Base-by-base conservation (phyloP, 225 moss, liverwort and hornwort species). In the Pseudisothecium myosuroides region DNA sequence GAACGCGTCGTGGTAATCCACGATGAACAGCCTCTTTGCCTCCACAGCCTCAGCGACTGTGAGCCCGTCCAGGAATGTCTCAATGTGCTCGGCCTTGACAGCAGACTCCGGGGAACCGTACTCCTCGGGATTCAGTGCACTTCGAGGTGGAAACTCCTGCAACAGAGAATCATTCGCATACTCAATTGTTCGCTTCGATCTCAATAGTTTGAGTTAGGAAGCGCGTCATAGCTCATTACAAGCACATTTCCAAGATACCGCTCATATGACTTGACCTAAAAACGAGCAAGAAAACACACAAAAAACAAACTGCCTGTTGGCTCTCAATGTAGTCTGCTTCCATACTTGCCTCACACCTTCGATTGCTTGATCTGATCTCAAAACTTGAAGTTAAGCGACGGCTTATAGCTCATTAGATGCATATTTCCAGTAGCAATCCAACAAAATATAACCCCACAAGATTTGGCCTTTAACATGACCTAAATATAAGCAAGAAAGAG, bases 1-100 rank as follows among this genome's bases (percentile, higher is more conserved):
- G 90, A 85, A 94, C 32, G 80, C 65, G 86, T 98, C 97, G 74
- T 98, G 96, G 76, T 95, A 98, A 87, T 97, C 97, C 61, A 97
- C 86, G 22, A 96, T 86, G 86, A 96, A 98, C 54, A 98, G 90
- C 69, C 90, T 93, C 71, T 85, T 91, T 16, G 80, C 80, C n/a
- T 92, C 41, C 16, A 96, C 85, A 52, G 96, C 95, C 89, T 92
- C 84, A 20, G 84, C 74, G 39, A 88, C 92, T 62, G 88, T 92
- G 52, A 93, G 82, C 45, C 94, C 92, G 4, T 94, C 93, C 73
- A 94, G 85, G 32, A 88, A 87, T 19, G 41, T 68, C 78, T 92
- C 91, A 69, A 95, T 90, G 58, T 94, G 95, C 85, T 93, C 90
- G 18, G 92, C 84, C 81, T 90, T 94, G 43, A 96, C 88, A 75